Conservation (phyloP, 345 rosid genomes). For the Citrus inodora region DNA sequence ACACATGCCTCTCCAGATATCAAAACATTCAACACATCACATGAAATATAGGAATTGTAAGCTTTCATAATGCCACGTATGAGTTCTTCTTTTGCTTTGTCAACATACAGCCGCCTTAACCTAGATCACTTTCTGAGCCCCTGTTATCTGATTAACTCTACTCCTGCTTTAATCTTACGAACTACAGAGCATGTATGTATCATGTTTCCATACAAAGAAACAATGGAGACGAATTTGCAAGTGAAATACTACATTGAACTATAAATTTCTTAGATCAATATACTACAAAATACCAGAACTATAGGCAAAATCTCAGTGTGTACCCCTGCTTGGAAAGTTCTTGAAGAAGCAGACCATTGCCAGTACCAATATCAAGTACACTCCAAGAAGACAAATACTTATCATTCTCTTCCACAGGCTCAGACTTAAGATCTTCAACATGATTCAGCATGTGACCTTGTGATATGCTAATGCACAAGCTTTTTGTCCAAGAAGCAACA, state of each 20-base stretch:
- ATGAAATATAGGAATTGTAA: background rate
- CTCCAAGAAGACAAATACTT: conserved; percentile 74
- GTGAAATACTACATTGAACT: background rate
- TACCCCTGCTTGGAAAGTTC: conserved; percentile 95
- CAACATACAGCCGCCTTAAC: background rate
- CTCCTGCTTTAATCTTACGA: background rate
- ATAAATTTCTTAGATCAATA: background rate
- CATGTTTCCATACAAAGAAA: background rate
- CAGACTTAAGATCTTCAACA: conserved; percentile 36
- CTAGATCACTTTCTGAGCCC: background rate
- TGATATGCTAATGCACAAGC: conserved; percentile 63
- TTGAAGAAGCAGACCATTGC: conserved; percentile 95
- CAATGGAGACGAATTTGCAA: background rate
- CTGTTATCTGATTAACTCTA: background rate
- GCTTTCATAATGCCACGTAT: background rate
- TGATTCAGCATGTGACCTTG: conserved; percentile 42
- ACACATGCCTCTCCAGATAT: background rate
- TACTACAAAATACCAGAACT: conserved; percentile 29
- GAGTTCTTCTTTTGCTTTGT: background rate
- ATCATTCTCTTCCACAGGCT: conserved; percentile 45
- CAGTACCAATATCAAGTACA: conserved; percentile 96
- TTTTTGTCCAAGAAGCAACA: conserved; percentile 87
- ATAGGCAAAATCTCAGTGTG: conserved; percentile 34
- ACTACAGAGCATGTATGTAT: background rate
- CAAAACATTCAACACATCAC: background rate